A percentile compares a stretch with the other conserved stretches of the same genome.
These are phyloP conservation scores for Paracoccidioides lutzii DNA, from an alignment of 2,329 filamentous ascomycete genomes.

Conservation along the genomic window DNA sequence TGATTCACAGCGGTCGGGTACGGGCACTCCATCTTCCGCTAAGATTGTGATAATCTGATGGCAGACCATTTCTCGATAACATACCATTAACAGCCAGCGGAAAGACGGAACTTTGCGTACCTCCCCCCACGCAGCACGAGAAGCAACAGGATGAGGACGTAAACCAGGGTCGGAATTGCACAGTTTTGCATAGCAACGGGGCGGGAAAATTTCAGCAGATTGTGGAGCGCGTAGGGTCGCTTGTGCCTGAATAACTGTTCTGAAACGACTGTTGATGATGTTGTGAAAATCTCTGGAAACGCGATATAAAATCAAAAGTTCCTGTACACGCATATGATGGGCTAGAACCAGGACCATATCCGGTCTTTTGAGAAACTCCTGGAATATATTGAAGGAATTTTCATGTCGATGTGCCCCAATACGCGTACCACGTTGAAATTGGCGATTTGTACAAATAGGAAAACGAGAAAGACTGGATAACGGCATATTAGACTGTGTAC, in stretches of 20 bases:
- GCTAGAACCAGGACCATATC: constrained; percentile 46
- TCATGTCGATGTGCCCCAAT: not conserved
- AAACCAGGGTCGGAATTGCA: constrained; percentile 49
- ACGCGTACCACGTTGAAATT: not conserved
- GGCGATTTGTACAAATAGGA: not conserved
- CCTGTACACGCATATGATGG: constrained; percentile 40
- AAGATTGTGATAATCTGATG: constrained; percentile 52
- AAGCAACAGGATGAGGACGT: constrained; percentile 26
- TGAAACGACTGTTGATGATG: constrained; percentile 47
- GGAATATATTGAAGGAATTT: constrained; percentile 7
- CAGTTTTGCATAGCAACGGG: constrained; percentile 44
- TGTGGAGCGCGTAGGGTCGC: constrained; percentile 42
- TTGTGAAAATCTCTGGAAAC: constrained; percentile 51
- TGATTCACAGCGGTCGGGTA: constrained; percentile 37
- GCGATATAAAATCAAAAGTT: constrained; percentile 52
- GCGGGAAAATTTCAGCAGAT: constrained; percentile 47
- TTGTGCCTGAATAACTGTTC: constrained; percentile 45
- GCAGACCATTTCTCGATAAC: constrained; percentile 43
- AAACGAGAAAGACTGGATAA: not conserved
- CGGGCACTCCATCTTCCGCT: constrained; percentile 43
- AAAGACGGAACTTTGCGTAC: constrained; percentile 48
- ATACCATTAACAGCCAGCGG: constrained; percentile 55
- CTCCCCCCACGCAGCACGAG: constrained; percentile 17
- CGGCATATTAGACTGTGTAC: not conserved
- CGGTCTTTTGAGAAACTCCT: constrained; percentile 15